Conservation (phyloP, 2,329 filamentous ascomycete genomes). For the Fusarium equiseti region DNA sequence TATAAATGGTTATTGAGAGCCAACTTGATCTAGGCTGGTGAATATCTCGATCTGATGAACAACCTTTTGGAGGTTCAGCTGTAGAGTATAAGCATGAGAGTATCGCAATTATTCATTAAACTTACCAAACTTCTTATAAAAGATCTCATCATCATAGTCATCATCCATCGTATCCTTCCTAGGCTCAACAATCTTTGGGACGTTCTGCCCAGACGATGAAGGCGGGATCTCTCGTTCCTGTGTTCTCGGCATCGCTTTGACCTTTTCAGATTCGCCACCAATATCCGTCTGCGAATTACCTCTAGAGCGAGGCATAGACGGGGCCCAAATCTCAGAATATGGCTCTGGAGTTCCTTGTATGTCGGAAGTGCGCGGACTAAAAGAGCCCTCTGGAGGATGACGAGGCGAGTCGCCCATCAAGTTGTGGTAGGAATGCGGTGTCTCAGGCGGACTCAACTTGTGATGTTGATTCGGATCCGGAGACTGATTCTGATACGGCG, state of each 20-base stretch:
- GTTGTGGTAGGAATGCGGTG: slow-evolving; percentile 40
- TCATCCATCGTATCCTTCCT: slow-evolving; percentile 36
- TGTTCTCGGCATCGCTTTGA: slow-evolving; percentile 15
- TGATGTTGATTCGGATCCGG: slow-evolving; percentile 24
- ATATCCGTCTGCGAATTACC: background rate
- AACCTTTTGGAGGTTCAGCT: slow-evolving; percentile 51
- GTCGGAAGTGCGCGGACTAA: slow-evolving; percentile 24
- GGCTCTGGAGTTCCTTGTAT: slow-evolving; percentile 29
- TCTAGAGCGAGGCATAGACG: slow-evolving; percentile 37
- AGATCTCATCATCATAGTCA: slow-evolving; percentile 49
- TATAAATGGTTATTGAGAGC: slow-evolving; percentile 62
- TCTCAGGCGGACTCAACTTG: slow-evolving; percentile 38
- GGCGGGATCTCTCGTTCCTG: slow-evolving; percentile 11
- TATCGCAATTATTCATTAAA: background rate
- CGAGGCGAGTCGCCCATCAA: slow-evolving; percentile 24
- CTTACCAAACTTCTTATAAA: slow-evolving; percentile 51
- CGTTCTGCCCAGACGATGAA: background rate
- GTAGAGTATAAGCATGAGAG: slow-evolving; percentile 9
- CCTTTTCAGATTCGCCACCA: background rate
- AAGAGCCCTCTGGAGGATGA: slow-evolving; percentile 15
- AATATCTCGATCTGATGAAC: slow-evolving; percentile 51
- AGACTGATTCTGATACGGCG: slow-evolving; percentile 6
- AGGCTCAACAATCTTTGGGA: slow-evolving; percentile 28
- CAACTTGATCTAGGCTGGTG: slow-evolving; percentile 55
- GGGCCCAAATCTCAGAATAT: slow-evolving; percentile 41